phyloP scores from a whole-genome alignment of 2,329 filamentous ascomycete species.

The Westerdykella aurantiaca region DNA sequence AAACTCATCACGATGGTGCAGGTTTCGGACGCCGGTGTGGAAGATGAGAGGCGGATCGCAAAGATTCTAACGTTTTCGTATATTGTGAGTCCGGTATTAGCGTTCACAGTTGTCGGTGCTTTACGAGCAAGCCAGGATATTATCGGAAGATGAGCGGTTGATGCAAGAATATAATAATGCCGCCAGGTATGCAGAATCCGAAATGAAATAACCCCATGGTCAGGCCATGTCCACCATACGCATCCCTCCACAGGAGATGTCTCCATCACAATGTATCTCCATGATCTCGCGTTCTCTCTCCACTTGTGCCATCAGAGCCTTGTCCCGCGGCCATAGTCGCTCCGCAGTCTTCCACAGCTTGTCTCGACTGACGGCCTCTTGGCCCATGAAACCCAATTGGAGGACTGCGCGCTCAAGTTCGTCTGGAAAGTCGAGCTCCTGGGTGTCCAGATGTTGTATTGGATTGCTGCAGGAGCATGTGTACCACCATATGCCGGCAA shows the following conservation, averaged over 20 bases:
- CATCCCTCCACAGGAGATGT: too few species aligned
- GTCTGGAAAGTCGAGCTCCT: not conserved
- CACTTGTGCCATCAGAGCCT: not conserved
- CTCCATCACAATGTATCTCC: not conserved
- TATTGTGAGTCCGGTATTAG: constrained; percentile 25
- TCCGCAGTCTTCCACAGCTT: not conserved
- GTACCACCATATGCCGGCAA: not conserved
- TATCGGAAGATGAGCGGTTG: constrained; percentile 7
- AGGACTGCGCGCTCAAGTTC: not conserved
- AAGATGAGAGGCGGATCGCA: constrained; percentile 48
- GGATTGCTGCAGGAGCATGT: not conserved
- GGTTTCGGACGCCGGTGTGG: constrained; percentile 37
- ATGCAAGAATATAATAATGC: not conserved
- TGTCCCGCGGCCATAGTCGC: not conserved
- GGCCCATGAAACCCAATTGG: not conserved
- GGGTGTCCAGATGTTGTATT: not conserved
- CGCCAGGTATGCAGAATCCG: too few species aligned
- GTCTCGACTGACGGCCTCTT: not conserved
- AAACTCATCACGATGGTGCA: constrained; percentile 50
- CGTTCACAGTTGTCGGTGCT: constrained; percentile 29
- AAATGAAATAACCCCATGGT: too few species aligned
- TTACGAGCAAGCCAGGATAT: constrained; percentile 24
- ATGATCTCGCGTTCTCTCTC: not conserved
- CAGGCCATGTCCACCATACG: too few species aligned
- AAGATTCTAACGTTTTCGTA: constrained; percentile 43